A percentile compares a stretch with the other conserved stretches of the same genome.
These are phyloP conservation scores for Solanum raphanifolium DNA, from an alignment of 257 asterid genomes.

Conservation along the genomic window DNA sequence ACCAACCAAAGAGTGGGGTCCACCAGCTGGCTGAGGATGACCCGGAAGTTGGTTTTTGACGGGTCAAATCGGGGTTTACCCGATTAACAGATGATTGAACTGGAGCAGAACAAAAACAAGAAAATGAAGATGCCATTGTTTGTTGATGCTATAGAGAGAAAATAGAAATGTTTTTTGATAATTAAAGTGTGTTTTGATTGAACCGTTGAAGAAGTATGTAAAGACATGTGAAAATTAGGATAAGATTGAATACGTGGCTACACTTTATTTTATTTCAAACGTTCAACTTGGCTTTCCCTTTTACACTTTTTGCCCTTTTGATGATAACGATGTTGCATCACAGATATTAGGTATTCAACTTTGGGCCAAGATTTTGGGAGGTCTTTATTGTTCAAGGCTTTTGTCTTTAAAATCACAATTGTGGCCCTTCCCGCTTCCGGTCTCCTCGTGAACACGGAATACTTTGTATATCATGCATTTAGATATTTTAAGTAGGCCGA, in stretches of 20 bases:
- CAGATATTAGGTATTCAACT: background rate
- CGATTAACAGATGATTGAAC: slow-evolving; percentile 8
- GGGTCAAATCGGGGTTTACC: background rate
- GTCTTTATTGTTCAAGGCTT: background rate
- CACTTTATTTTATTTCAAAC: background rate
- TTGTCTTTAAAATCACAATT: background rate
- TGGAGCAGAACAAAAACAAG: slow-evolving; percentile 8
- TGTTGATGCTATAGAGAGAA: background rate
- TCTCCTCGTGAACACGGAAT: no score
- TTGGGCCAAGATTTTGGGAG: background rate
- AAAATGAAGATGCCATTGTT: slow-evolving; percentile 16
- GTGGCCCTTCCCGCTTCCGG: background rate
- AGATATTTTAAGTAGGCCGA: background rate
- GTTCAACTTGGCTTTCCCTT: background rate
- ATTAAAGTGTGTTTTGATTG: background rate
- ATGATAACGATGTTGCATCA: slow-evolving; percentile 3
- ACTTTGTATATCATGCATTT: background rate
- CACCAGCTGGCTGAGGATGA: background rate
- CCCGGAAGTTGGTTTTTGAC: background rate
- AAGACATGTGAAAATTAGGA: background rate
- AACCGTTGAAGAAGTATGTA: background rate
- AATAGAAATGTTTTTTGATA: background rate
- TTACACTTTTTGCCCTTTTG: background rate
- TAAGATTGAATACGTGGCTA: slow-evolving; percentile 17
- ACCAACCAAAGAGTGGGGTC: slow-evolving; percentile 46